Conservation (phyloP, 2,329 filamentous ascomycete species). For the Apiospora saccharicola region DNA sequence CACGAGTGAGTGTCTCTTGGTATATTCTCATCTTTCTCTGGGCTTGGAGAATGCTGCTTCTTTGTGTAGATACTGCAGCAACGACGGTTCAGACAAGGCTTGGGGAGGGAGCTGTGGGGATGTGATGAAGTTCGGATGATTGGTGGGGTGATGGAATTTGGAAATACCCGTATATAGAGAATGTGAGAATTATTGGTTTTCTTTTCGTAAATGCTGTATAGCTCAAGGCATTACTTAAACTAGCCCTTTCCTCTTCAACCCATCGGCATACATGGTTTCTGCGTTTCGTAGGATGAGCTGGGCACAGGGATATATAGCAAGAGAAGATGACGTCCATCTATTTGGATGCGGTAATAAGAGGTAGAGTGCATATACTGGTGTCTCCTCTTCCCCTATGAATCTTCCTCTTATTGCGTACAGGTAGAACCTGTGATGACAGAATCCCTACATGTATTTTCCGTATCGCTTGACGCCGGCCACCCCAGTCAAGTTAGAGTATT, state of each 20-base stretch:
- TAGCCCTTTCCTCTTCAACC: too few relatives aligned
- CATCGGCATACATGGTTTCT: too few relatives aligned
- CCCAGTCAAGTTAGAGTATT: too few relatives aligned
- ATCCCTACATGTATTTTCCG: too few relatives aligned
- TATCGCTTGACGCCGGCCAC: too few relatives aligned
- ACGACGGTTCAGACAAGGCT: background rate
- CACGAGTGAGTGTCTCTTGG: background rate
- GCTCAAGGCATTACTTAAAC: too few relatives aligned
- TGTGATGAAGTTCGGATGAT: background rate
- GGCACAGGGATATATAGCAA: background rate
- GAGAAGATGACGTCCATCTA: background rate
- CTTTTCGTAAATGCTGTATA: background rate
- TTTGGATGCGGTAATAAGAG: background rate
- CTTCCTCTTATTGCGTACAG: background rate
- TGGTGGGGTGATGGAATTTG: background rate
- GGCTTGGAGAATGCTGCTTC: background rate
- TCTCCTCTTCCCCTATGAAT: background rate
- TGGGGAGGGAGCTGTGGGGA: background rate
- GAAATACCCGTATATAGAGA: conserved; percentile 36
- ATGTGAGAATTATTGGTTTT: conserved; percentile 20
- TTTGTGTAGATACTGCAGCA: background rate
- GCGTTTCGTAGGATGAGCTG: background rate
- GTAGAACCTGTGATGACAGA: background rate
- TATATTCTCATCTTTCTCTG: background rate
- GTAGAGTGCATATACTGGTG: background rate